Conservation (phyloP, 2,329 filamentous ascomycete species). For the Microthyrium microscopicum region DNA sequence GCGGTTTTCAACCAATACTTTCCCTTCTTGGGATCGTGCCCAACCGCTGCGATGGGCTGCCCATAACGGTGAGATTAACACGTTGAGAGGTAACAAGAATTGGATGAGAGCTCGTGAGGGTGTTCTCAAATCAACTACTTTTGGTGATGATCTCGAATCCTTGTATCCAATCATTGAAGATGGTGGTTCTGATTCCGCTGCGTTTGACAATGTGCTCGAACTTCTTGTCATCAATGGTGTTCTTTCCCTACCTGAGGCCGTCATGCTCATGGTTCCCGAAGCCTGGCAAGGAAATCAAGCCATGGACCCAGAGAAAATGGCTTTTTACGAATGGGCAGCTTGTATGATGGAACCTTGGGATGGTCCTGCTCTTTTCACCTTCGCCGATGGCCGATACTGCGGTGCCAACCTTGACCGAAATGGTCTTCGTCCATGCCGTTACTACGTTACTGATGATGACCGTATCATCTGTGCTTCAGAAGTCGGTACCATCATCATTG, state of each 20-base stretch:
- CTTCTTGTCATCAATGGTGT: conserved; percentile 90
- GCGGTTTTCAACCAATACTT: conserved; percentile 95
- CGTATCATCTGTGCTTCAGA: conserved; percentile 95
- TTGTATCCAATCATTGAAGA: conserved; percentile 94
- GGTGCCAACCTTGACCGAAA: conserved; percentile 95
- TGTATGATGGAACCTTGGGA: conserved; percentile 99
- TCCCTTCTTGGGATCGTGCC: conserved; percentile 94
- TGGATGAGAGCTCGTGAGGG: conserved; percentile 98
- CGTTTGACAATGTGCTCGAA: conserved; percentile 93
- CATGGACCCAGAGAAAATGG: conserved; percentile 90
- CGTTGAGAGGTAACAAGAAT: conserved; percentile 93
- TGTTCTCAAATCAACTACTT: conserved; percentile 81
- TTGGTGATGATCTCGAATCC: conserved; percentile 77
- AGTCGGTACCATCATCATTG: conserved; percentile 81
- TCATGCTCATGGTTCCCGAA: conserved; percentile 98
- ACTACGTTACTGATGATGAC: conserved; percentile 93
- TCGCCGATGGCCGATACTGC: conserved; percentile 90
- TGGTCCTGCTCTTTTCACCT: conserved; percentile 89
- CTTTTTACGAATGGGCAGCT: conserved; percentile 96
- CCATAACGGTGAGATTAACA: conserved; percentile 98
- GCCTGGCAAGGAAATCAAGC: conserved; percentile 88
- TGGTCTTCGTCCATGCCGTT: conserved; percentile 85
- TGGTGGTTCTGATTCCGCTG: conserved; percentile 88
- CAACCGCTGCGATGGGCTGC: conserved; percentile 93
- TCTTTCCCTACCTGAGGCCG: conserved; percentile 81